Percentiles rank a stretch among this genome's conserved stretches.
Conservation (phyloP, 2,329 filamentous ascomycete genomes). For the Periconia sp. region DNA sequence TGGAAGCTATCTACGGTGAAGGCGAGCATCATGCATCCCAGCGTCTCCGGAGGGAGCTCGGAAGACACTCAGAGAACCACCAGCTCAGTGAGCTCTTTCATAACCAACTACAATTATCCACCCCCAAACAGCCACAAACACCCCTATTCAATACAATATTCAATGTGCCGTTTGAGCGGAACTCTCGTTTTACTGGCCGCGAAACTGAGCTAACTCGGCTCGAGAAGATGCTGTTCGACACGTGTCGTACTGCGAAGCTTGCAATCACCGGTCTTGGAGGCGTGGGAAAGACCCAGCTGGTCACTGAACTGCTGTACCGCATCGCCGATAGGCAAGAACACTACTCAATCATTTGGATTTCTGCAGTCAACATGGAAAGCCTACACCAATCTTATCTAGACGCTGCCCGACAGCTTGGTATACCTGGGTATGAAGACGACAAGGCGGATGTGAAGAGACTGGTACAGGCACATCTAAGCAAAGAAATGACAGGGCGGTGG, state of each 20-base stretch:
- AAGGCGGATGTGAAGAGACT: constrained; percentile 5
- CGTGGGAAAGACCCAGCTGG: constrained; percentile 1
- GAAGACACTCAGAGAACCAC: constrained; percentile 11
- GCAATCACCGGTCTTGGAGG: background rate
- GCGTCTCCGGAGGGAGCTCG: constrained; percentile 19
- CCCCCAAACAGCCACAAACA: constrained; percentile 9
- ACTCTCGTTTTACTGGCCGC: constrained; percentile 2
- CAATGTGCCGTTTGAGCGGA: background rate
- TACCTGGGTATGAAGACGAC: constrained; percentile 4
- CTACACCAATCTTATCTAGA: constrained; percentile 2
- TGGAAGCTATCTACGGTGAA: constrained; percentile 10
- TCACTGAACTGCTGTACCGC: constrained; percentile 3
- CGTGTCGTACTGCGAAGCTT: constrained; percentile 4
- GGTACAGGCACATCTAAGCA: constrained; percentile 2
- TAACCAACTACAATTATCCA: constrained; percentile 10
- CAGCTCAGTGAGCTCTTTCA: constrained; percentile 10
- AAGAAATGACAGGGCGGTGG: constrained; percentile 8
- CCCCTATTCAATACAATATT: background rate
- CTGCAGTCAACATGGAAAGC: constrained; percentile 4
- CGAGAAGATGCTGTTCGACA: constrained; percentile 1
- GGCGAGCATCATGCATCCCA: constrained; percentile 17
- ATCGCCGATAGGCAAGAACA: background rate
- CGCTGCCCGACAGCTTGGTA: constrained; percentile 2
- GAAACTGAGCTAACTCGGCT: constrained; percentile 1
- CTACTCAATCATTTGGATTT: constrained; percentile 2